Conservation (phyloP, 768 basidiomycete species). For the Pholiota molesta region DNA sequence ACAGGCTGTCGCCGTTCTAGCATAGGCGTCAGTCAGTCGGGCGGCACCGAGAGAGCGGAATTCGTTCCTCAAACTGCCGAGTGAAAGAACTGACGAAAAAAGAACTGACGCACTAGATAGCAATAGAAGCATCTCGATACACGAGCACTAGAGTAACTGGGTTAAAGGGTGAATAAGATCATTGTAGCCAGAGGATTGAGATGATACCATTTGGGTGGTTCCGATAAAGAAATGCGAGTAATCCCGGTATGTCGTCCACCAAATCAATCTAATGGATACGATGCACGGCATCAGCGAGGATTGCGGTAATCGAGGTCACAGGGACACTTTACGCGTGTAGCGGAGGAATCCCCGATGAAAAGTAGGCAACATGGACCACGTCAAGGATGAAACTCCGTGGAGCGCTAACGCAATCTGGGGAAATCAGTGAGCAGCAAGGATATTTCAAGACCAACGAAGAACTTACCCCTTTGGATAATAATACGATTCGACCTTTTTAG, state of each 20-base stretch:
- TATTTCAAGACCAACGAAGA: neutral
- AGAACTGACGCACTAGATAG: conserved; percentile 1
- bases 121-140: neutral
- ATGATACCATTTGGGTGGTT: neutral
- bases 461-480: neutral
- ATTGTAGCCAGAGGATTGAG: neutral
- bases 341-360: neutral
- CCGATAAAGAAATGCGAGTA: neutral
- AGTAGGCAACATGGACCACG: neutral
- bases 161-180: neutral
- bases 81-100: conserved; percentile 2
- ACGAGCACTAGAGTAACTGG: neutral
- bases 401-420: neutral
- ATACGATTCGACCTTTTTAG: neutral
- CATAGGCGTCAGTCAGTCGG: neutral
- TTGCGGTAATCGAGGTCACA: neutral
- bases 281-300: neutral
- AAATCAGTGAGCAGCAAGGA: neutral
- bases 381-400: neutral
- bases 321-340: neutral
- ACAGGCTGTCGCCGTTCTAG: neutral
- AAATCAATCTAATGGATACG: neutral
- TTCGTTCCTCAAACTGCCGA: conserved; percentile 19
- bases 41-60: neutral
- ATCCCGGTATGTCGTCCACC: neutral